phyloP scores from a whole-genome alignment of 768 basidiomycete species.

The Trametes elegans region DNA sequence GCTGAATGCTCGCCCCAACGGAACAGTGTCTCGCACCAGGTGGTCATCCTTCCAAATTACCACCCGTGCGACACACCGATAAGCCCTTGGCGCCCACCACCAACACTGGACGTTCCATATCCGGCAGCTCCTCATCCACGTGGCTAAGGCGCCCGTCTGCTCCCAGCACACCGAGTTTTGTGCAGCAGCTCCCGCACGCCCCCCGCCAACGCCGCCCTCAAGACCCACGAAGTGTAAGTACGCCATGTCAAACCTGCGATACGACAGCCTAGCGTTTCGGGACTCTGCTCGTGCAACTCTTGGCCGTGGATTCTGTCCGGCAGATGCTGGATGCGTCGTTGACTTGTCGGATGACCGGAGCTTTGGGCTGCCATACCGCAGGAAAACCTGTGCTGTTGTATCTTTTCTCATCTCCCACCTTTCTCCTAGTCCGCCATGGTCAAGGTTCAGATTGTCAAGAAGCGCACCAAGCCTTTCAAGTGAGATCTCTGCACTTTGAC shows the following conservation, averaged over 20 bases:
- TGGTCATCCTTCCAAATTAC: constrained; percentile 8
- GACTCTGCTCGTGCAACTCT: constrained; percentile 21
- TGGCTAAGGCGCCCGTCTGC: constrained; percentile 3
- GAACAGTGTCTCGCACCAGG: constrained; percentile 3
- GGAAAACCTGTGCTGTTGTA: constrained; percentile 10
- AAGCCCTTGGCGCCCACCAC: constrained; percentile 8
- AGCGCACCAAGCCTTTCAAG: constrained; percentile 98
- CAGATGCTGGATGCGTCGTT: constrained; percentile 24
- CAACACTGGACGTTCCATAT: background rate
- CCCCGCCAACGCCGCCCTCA: constrained; percentile 41
- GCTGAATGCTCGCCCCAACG: constrained; percentile 6
- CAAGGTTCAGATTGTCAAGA: constrained; percentile 83
- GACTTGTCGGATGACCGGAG: constrained; percentile 24
- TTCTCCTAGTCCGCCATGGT: constrained; percentile 41
- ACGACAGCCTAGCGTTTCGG: constrained; percentile 10
- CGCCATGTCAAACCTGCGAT: constrained; percentile 18
- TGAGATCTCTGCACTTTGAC: constrained; percentile 39
- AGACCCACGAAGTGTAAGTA: constrained; percentile 55
- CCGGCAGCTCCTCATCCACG: constrained; percentile 8
- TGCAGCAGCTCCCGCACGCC: constrained; percentile 19
- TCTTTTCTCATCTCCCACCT: background rate
- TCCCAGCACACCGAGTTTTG: constrained; percentile 10
- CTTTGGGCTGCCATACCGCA: constrained; percentile 8
- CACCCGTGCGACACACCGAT: constrained; percentile 11
- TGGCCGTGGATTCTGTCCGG: background rate